Evolutionary conservation across 2,329 filamentous ascomycete genomes (phyloP), one percentile per base, ranked within the genome.

Genomic region (Aspergillus udagawae): DNA sequence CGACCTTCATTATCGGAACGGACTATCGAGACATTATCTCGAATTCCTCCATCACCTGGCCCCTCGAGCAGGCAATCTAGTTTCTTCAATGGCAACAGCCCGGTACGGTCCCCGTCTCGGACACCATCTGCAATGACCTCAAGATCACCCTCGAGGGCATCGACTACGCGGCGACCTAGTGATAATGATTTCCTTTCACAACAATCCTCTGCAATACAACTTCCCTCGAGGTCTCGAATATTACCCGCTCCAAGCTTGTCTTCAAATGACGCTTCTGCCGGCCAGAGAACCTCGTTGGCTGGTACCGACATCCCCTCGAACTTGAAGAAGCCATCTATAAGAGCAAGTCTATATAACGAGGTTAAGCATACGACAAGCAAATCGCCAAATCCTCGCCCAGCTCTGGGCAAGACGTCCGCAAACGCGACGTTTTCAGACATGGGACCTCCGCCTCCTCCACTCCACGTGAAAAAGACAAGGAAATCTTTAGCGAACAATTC

Each of bases 1-100:
- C 67, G 67, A 4, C 67, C 73, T 17, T 75, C 74, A 5, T 60
- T 97, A 3, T 86, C 89, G 0, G 92, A 97, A 65, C 82, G 93
- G 57, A 95, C 92, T 0, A 87, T 96, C 45, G 91, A 96, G 71
- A 96, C 91, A 0, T 77, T 97, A 5, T 83, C 91, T 3, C 84
- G 86, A 49, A 78, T 96, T 29, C 90, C 92, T 0, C 86, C 90
- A 0, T 94, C 92, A 0, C 92, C 92, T 4, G 84, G 84, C 0
- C 73, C 89, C 49, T 84, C 81, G 53, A 84, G 85, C 57, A 84
- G 86, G 54, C 79, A 83, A 8, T 91, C 90, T 0, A 86, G 84
- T 55, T 92, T 96, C 71, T 94, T 90, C 69, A 86, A 85, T 51
- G 74, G 79, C 1, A 80, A 86, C n/a, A 82, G 83, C 57, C 79